Base-by-base conservation (phyloP, 306 rosid species). In the Trifolium fragiferum region DNA sequence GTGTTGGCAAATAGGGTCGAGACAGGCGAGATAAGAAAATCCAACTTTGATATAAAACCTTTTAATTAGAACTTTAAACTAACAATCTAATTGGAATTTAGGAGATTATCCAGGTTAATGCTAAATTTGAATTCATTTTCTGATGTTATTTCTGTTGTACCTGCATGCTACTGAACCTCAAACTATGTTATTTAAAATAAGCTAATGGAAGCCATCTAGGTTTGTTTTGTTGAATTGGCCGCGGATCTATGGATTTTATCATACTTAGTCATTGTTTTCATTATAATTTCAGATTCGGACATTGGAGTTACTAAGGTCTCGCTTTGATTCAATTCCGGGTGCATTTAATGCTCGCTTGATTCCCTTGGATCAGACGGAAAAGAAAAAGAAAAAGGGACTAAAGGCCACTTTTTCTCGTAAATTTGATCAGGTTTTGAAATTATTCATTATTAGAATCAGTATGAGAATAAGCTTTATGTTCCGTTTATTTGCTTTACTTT, bases 291-390 rank as follows among this genome's bases (percentile, higher is more conserved):
- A 94, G 98, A 94, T 94, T 82, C 95, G 98, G 18, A 91, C 96
- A 50, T 77, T 94, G 84, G 96, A 83, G 54, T 82, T 94, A 81
- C 82, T 94, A 74, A 83, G 97, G 80, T 87, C 93, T 77, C 95
- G 98, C 62, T 94, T 94, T 82, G 84, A 72, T 37, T 78, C 98
- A 37, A 87, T 94, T 72, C 98, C 98, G 2, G 92, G 90, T 70
- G 98, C 95, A 82, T 91, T 94, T 78, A 94, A 91, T 84, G 88
- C 76, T 60, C 33, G 85, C 80, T 90, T 94, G 84, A 83, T 94
- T 76, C 97, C 97, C 4, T 18, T 14, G 64, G 96, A 91, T 44
- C 84, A 80, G 79, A 78, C 19, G 14, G 89, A 86, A 59, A 74
- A 19, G 44, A 53, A 84, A 43, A 88, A 78, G 84, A 87, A 61